phyloP scores from a whole-genome alignment of 192 early-diverging fungal species.

The Coemansia sp. region DNA sequence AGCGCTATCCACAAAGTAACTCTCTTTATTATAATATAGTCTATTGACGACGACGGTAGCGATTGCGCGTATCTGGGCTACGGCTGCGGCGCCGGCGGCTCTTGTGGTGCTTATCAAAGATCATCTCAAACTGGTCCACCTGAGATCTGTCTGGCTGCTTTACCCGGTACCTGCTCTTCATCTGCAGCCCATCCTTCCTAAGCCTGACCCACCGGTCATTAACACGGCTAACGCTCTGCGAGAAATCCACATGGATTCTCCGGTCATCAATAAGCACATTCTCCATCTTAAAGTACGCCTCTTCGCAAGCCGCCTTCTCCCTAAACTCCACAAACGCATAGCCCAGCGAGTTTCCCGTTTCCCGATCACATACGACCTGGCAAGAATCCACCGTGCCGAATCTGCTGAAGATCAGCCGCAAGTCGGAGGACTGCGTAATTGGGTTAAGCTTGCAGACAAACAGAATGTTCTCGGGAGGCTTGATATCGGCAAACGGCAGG shows the following conservation, averaged over 20 bases:
- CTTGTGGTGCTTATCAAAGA: constrained; percentile 23
- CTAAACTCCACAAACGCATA: constrained; percentile 98
- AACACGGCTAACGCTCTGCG: constrained; percentile 86
- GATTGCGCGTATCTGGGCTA: constrained; percentile 6
- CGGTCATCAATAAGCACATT: constrained; percentile 95
- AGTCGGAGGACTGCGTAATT: constrained; percentile 83
- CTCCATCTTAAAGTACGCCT: constrained; percentile 96
- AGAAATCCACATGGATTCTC: constrained; percentile 96
- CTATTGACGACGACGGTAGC: no score
- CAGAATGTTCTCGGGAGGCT: constrained; percentile 93
- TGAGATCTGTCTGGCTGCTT: background rate
- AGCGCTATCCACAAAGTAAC: constrained; percentile 64
- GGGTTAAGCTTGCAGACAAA: constrained; percentile 96
- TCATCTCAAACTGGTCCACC: constrained; percentile 21
- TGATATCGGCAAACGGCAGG: constrained; percentile 93
- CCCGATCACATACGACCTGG: constrained; percentile 84
- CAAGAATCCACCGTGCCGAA: constrained; percentile 90
- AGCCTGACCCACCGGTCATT: constrained; percentile 71
- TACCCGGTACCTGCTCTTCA: constrained; percentile 19
- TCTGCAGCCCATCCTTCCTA: background rate
- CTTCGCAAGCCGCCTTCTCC: constrained; percentile 79
- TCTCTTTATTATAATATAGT: background rate
- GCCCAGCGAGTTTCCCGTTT: constrained; percentile 76
- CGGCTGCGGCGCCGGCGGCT: constrained; percentile 2
- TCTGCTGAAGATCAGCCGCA: constrained; percentile 87